Evolutionary conservation across 495 filamentous ascomycete species (phyloP), one percentile per base, ranked within the genome.

Genomic region (Lasiosphaeria miniovina): DNA sequence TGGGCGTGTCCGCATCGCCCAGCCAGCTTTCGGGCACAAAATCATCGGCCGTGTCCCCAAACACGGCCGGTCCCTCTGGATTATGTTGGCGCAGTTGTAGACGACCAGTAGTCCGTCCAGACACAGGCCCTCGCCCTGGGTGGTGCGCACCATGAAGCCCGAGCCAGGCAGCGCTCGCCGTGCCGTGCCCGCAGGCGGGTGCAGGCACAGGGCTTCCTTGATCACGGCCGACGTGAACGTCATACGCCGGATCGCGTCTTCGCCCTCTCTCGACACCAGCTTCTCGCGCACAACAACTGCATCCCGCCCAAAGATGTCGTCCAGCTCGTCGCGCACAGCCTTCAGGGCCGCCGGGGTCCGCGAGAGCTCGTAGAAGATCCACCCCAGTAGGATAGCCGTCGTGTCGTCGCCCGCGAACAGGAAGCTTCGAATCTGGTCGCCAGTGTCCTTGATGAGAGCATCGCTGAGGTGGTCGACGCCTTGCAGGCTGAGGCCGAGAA

Each of bases 1-100:
- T 41, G 15, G 53, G 58, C 52, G 62, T 63, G 38, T 65, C 61
- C 5, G 57, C 68, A 51, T 81, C 81, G 50, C 82, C 80, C 0
- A 87, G 68, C 84, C 86, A 87, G 4, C 86, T 74, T 68, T 87
- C 85, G 0, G 85, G 86, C 8, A 77, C 72, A 65, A 85, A 89
- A 36, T 82, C 77, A 4, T 84, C 71, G 0, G 79, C 82, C 54
- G 84, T 81, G 0, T 79, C 70, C 0, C 85, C 73, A 43, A 63
- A 90, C 1, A 89, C 82, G 14, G 73, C 62, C 5, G 79, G 62
- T 90, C 86, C 1, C 75, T 76, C 17, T 89, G 86, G 55, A 87
- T 75, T 49, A 80, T 75, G 24, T 65, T 63, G 0, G 82, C 62
- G 46, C 86, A 65, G 31, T 76, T 64, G 59, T 86, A 82, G 38